Evolutionary conservation across 768 basidiomycete genomes (phyloP).

Genomic region (Suillus paluster): DNA sequence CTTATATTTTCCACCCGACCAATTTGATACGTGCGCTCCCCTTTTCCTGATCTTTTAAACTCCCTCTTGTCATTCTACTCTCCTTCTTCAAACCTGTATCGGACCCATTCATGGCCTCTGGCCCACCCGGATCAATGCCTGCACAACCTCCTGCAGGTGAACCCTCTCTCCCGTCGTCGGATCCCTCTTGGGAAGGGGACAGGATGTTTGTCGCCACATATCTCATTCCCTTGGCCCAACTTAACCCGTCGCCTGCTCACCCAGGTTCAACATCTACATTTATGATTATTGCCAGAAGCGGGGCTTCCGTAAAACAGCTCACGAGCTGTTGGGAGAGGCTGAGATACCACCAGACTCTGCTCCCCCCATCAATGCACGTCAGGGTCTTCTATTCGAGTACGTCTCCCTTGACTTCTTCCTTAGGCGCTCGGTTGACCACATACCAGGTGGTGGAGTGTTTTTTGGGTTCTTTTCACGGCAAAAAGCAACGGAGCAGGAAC

Average conservation of each 20-base stretch:
- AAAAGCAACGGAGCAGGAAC: conserved; percentile 68
- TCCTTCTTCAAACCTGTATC: not conserved
- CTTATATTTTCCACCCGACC: conserved; percentile 14
- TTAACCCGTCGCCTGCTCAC: conserved; percentile 15
- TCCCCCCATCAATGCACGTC: conserved; percentile 83
- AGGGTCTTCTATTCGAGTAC: conserved; percentile 84
- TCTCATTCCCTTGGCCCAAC: conserved; percentile 3
- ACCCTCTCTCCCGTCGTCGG: conserved; percentile 23
- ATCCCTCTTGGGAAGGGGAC: conserved; percentile 81
- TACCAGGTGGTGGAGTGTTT: conserved; percentile 86
- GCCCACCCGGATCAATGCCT: conserved; percentile 31
- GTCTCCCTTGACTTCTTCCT: conserved; percentile 24
- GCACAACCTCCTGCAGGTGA: conserved; percentile 13
- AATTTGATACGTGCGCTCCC: conserved; percentile 9
- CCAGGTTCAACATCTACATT: conserved; percentile 90
- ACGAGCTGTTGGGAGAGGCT: conserved; percentile 67
- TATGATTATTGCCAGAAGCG: conserved; percentile 85
- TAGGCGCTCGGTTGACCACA: conserved; percentile 7
- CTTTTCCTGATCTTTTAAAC: conserved; percentile 7
- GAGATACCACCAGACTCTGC: conserved; percentile 62
- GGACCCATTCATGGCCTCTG: conserved; percentile 18
- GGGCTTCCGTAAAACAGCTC: conserved; percentile 75
- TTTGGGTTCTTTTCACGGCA: conserved; percentile 84
- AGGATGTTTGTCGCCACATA: conserved; percentile 61
- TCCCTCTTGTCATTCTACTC: conserved; percentile 1